These are phyloP conservation scores for Eimeria maxima DNA, from an alignment of 169 alveolate genomes.

Conservation along the genomic window DNA sequence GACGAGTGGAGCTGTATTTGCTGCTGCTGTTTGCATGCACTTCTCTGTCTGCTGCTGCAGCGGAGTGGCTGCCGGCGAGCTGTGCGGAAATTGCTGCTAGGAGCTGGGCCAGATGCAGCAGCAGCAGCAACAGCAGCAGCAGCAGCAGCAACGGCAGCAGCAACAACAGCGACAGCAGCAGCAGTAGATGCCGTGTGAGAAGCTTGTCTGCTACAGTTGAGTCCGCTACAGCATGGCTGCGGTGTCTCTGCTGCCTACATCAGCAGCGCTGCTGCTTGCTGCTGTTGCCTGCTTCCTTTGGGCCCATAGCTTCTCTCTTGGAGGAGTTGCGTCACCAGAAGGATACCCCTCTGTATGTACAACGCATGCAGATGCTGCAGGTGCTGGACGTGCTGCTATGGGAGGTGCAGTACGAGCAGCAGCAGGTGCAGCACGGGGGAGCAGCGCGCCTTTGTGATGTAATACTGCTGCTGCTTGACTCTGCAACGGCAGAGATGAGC, in stretches of 20 bases:
- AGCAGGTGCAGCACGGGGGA: conserved; percentile 55
- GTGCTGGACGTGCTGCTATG: conserved; percentile 18
- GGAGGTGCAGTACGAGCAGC: conserved; percentile 11
- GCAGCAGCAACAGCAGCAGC: conserved; percentile 60
- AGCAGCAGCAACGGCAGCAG: conserved; percentile 43
- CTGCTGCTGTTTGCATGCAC: background rate
- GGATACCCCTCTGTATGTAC: background rate
- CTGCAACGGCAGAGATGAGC: conserved; percentile 2
- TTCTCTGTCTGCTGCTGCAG: conserved; percentile 25
- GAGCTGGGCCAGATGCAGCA: background rate
- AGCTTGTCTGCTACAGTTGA: background rate
- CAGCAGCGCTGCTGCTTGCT: conserved; percentile 29
- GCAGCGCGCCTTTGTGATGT: background rate
- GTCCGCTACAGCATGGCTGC: conserved; percentile 25
- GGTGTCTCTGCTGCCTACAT: background rate
- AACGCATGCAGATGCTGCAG: conserved; percentile 42
- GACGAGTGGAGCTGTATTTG: background rate
- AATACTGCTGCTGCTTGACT: conserved; percentile 58
- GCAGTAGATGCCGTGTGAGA: background rate
- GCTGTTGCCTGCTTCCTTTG: conserved; percentile 9
- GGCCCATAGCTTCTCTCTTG: background rate
- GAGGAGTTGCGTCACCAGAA: conserved; percentile 5
- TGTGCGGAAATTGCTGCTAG: conserved; percentile 17
- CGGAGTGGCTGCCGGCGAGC: conserved; percentile 56
- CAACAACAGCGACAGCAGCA: conserved; percentile 34